Evolutionary conservation across 768 basidiomycete genomes (phyloP).

Genomic region (Kwoniella pini): DNA sequence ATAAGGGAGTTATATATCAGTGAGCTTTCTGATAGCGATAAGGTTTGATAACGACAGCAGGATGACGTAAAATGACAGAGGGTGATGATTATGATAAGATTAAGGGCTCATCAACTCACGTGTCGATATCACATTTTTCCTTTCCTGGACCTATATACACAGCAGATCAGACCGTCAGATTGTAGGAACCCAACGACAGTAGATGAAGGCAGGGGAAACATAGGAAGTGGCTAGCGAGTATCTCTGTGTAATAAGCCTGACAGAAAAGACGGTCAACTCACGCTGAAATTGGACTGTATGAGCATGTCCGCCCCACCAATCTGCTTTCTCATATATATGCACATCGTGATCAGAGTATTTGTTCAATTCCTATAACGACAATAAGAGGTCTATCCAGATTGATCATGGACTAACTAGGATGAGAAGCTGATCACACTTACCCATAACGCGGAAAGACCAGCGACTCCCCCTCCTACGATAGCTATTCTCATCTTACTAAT

Average conservation of each 20-base stretch:
- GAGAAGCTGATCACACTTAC: conserved; percentile 1
- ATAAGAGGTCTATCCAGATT: background rate
- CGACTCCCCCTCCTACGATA: conserved; percentile 9
- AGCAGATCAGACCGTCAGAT: no score
- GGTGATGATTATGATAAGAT: background rate
- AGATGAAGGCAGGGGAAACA: no score
- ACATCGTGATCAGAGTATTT: conserved; percentile 6
- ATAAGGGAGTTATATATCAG: no score
- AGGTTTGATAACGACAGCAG: background rate
- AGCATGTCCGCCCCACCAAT: conserved; percentile 21
- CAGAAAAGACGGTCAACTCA: no score
- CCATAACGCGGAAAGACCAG: conserved; percentile 15
- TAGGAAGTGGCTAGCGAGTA: no score
- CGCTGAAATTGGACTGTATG: conserved; percentile 15
- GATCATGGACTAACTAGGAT: background rate
- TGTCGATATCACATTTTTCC: conserved; percentile 17
- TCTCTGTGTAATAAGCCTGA: no score
- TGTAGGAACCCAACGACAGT: no score
- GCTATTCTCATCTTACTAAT: conserved; percentile 2
- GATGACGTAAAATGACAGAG: conserved; percentile 1
- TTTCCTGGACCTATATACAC: conserved; percentile 8
- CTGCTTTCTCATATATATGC: conserved; percentile 19
- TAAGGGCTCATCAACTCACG: conserved; percentile 5
- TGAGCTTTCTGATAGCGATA: no score
- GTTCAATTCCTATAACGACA: background rate